phyloP scores from a whole-genome alignment of 2,329 filamentous ascomycete genomes.

The Leptosphaerulina australis region DNA sequence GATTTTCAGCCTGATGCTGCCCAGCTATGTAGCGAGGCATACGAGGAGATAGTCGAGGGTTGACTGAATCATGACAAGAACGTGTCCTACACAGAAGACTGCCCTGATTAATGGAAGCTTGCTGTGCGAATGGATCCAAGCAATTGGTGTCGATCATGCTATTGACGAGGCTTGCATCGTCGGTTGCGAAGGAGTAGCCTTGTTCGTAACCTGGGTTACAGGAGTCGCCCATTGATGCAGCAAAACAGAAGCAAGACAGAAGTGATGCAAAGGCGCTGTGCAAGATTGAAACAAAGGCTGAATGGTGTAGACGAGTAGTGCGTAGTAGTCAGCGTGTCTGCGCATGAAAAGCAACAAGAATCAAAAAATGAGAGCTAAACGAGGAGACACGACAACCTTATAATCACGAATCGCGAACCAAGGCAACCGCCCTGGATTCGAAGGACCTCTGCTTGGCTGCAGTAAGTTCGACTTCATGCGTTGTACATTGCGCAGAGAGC shows the following conservation, averaged over 20 bases:
- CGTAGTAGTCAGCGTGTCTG: background rate
- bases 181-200: background rate
- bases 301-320: background rate
- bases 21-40: background rate
- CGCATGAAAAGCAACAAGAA: background rate
- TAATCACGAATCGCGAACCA: constrained; percentile 3
- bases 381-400: constrained; percentile 10
- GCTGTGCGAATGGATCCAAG: background rate
- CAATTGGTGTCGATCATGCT: background rate
- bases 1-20: constrained; percentile 24
- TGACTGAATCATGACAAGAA: constrained; percentile 23
- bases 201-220: background rate
- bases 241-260: background rate
- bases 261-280: background rate
- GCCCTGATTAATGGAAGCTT: background rate
- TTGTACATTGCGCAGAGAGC: constrained; percentile 17
- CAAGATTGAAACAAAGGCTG: background rate
- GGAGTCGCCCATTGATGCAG: background rate
- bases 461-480: constrained; percentile 18
- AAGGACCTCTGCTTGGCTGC: constrained; percentile 19
- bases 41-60: constrained; percentile 12
- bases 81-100: constrained; percentile 9
- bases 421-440: constrained; percentile 1
- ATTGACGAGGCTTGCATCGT: background rate
- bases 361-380: background rate